Base-by-base conservation (phyloP, 345 rosid species). In the Gossypium herbaceum region DNA sequence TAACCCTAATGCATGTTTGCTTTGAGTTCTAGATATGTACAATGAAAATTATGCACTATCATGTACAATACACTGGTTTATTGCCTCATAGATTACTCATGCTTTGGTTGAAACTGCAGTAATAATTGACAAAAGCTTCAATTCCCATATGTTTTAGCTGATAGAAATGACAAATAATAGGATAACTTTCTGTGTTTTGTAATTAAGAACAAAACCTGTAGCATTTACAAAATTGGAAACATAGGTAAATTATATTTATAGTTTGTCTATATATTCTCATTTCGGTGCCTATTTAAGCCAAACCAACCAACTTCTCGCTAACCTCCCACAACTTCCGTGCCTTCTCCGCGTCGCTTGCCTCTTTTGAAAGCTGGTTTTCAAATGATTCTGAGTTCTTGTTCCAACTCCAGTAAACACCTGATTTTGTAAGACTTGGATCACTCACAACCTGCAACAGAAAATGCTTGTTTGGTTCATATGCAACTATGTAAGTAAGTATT, bases 321-420 rank as follows among this genome's bases (percentile, higher is more conserved):
- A 87, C 12, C 70, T 86, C 91, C 90, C 91, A 87, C 20, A 87
- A 80, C 74, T 86, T 87, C 12, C 80, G 81, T 3, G 97, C 98
- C 84, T 94, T 94, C 47, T 88, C 94, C 9, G 80, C 87, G 71
- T 94, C 90, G 68, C 98, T 92, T 27, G 98, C 98, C 82, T 94
- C 98, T 80, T 89, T 82, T 11, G 97, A 92, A 41, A 92, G 77
- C 83, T 88, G 94, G 85, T 94, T 92, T 88, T 94, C 94, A 68
- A 60, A 60, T 11, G 64, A 60, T 12, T 60, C 34, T 0, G 64
- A 60, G 41, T 60, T 29, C 64, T 60, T 92, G 86, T 94, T 94
- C 98, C 97, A 92, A 84, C 97, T 94, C 97, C 98, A 92, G 74
- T 94, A 92, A 27, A 91, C 97, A 3, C 97, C 97, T 5, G 97